Evolutionary conservation across 805 yeast genomes (phyloP).

Genomic region (Wickerhamia fluorescens): DNA sequence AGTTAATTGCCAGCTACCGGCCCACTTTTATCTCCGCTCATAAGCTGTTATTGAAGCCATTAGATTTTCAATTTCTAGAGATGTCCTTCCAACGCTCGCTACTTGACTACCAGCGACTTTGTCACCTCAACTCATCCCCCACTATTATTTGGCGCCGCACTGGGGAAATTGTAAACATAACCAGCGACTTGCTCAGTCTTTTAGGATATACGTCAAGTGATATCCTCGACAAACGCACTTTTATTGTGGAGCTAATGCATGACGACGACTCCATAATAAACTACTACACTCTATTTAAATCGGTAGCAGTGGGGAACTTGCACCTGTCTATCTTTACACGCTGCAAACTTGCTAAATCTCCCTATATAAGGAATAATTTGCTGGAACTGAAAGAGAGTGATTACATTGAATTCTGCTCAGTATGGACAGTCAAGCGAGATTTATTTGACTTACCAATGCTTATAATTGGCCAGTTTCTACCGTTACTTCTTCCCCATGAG

Average conservation of each 20-base stretch:
- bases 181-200: slow-evolving; percentile 64
- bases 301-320: slow-evolving; percentile 62
- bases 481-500: too few relatives aligned
- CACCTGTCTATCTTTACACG: slow-evolving; percentile 46
- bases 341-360: slow-evolving; percentile 39
- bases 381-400: slow-evolving; percentile 15
- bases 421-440: slow-evolving; percentile 82
- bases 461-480: slow-evolving; percentile 74
- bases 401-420: slow-evolving; percentile 60
- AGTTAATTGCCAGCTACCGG: slow-evolving; percentile 57
- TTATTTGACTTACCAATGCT: slow-evolving; percentile 80
- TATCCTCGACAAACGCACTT: slow-evolving; percentile 50
- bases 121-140: slow-evolving; percentile 59
- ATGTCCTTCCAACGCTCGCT: slow-evolving; percentile 39
- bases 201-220: slow-evolving; percentile 58
- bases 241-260: slow-evolving; percentile 70
- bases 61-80: slow-evolving; percentile 51
- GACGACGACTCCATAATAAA: slow-evolving; percentile 69
- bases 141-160: slow-evolving; percentile 82
- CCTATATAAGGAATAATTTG: slow-evolving; percentile 7
- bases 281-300: slow-evolving; percentile 66
- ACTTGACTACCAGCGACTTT: slow-evolving; percentile 38
- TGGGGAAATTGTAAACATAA: slow-evolving; percentile 75
- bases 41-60: slow-evolving; percentile 57
- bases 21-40: slow-evolving; percentile 77